Base-by-base conservation (phyloP, 73 alveolate genomes). In the Symbiodinium pilosum region DNA sequence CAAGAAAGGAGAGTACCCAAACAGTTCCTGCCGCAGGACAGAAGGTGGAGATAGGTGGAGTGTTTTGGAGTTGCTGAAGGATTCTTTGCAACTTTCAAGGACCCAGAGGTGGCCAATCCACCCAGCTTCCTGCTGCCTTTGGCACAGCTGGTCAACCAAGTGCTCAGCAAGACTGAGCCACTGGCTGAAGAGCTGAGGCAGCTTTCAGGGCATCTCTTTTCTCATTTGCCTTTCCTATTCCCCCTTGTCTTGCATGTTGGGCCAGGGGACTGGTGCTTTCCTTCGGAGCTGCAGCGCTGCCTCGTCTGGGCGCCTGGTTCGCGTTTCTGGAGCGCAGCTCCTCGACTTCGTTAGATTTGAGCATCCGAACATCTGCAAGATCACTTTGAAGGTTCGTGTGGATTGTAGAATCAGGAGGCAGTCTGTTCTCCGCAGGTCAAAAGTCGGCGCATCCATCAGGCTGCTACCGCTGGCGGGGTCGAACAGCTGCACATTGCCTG, bases 51-150 rank as follows among this genome's bases (percentile, higher is more conserved):
- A 43, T 83, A 1, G 64, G 43, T 24, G 16, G 69, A 11, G 73
- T 21, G 20, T 1, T 28, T 24, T 71, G 40, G 14, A 16, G 42
- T 9, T 16, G 20, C 12, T 12, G 20, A 71, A 21, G 42, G 39
- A 0, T 24, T 28, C 43, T 21, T 42, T 40, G 20, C 71, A 43
- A 7, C 24, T 42, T 85, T 36, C 93, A 85, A n/a, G n/a, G n/a
- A 68, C 64, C 98, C 99, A 41, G 87, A 93, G 30, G 99, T 99
- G 24, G 99, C 99, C 3, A 99, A 99, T 93, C 99, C 99, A 12
- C 99, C 99, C 30, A 96, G 99, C 43, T 99, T 99, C 89, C 87
- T 99, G 94, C 99, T 99, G 92, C 99, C 99, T 20, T 85, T 99
- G 64, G 94, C 99, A 69, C 87, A 68, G 47, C 99, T 99, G 86